These are phyloP conservation scores for Diplodia seriata DNA, from an alignment of 2,329 filamentous ascomycete species.

Conservation along the genomic window DNA sequence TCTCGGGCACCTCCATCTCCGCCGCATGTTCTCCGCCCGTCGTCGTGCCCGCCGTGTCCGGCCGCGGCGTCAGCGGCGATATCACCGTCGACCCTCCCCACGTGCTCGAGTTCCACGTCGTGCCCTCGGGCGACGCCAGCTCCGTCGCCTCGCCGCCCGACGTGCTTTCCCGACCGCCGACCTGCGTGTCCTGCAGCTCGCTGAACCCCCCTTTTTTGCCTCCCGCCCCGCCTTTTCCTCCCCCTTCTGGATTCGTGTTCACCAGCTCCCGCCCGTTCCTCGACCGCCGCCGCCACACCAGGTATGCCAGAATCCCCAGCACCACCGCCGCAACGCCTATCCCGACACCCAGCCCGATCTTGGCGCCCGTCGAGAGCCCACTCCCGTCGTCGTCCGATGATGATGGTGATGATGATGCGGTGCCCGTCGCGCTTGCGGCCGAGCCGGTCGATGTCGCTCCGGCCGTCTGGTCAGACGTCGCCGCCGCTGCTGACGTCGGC, in stretches of 20 bases:
- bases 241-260: background rate
- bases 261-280: too few species aligned
- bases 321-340: conserved; percentile 15
- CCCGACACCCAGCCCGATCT: conserved; percentile 30
- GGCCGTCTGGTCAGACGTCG: background rate
- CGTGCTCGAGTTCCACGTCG: conserved; percentile 5
- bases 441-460: background rate
- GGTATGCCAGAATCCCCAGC: background rate
- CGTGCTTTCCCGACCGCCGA: background rate
- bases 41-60: background rate
- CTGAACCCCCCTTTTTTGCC: conserved; percentile 3
- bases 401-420: too few species aligned
- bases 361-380: conserved; percentile 22
- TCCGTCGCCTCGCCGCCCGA: background rate
- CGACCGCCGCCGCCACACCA: conserved; percentile 1
- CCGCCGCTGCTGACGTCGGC: background rate
- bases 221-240: background rate
- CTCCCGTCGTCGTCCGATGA: background rate
- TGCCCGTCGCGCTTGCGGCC: background rate
- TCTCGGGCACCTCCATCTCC: conserved; percentile 16
- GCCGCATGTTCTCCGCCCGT: background rate
- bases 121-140: conserved; percentile 3
- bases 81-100: conserved; percentile 7
- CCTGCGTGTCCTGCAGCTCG: conserved; percentile 11
- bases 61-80: conserved; percentile 8